Percentiles rank a stretch among this genome's conserved stretches.
Evolutionary conservation across 208 protist genomes (phyloP).

Genomic region (Leptomonas seymouri): DNA sequence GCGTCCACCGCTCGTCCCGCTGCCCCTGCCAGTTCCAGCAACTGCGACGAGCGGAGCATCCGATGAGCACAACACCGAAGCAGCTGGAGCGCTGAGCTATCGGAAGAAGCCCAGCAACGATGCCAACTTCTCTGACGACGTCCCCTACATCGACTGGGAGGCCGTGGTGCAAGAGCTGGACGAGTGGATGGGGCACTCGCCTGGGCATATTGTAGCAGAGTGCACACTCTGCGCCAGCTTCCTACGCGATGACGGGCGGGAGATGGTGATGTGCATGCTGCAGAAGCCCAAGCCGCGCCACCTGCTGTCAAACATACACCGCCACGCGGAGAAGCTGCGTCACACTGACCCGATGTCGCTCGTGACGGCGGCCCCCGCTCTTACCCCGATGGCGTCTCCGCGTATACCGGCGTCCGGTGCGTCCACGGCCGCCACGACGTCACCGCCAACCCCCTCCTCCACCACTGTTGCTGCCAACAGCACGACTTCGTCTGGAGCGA

Average conservation of each 20-base stretch:
- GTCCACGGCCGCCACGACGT: neutral
- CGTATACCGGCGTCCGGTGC: slow-evolving; percentile 1
- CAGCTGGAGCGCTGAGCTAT: neutral
- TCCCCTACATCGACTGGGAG: slow-evolving; percentile 59
- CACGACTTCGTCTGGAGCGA: neutral
- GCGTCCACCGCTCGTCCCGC: slow-evolving; percentile 18
- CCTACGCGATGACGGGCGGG: slow-evolving; percentile 71
- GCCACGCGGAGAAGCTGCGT: slow-evolving; percentile 29
- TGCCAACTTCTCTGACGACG: neutral
- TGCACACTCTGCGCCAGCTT: slow-evolving; percentile 73
- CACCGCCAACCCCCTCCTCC: neutral
- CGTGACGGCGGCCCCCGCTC: neutral
- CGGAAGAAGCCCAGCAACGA: neutral
- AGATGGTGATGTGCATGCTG: slow-evolving; percentile 81
- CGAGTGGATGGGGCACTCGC: slow-evolving; percentile 39
- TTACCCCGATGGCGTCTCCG: slow-evolving; percentile 9
- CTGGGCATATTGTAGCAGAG: slow-evolving; percentile 40
- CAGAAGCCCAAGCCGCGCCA: slow-evolving; percentile 54
- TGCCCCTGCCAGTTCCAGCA: slow-evolving; percentile 4
- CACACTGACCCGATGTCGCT: slow-evolving; percentile 10
- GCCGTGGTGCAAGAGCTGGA: slow-evolving; percentile 65
- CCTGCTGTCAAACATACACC: slow-evolving; percentile 33
- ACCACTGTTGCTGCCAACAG: neutral
- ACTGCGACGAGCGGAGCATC: neutral
- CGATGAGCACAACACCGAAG: neutral